These are phyloP conservation scores for Pleurotus salmoneostramineus DNA, from an alignment of 768 basidiomycete species.

Conservation along the genomic window DNA sequence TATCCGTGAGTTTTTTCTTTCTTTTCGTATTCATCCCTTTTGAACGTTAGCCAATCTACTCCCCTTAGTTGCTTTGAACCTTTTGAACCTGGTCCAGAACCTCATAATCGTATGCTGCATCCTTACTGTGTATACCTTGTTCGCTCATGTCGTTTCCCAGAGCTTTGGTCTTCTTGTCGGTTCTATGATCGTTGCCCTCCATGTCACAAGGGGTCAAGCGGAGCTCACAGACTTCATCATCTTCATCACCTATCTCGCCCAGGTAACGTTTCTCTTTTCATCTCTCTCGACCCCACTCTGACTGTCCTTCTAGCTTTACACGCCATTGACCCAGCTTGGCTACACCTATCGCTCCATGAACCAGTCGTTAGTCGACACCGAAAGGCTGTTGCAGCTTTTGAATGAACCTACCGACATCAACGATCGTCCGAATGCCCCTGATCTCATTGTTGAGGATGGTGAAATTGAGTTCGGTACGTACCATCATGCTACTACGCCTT, in stretches of 20 bases:
- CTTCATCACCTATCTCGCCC: constrained; percentile 79
- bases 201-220: constrained; percentile 53
- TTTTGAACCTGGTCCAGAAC: constrained; percentile 77
- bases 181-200: constrained; percentile 70
- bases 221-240: constrained; percentile 65
- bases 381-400: constrained; percentile 77
- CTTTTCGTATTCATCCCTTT: not conserved
- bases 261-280: constrained; percentile 36
- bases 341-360: constrained; percentile 76
- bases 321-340: constrained; percentile 73
- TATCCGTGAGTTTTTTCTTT: constrained; percentile 66
- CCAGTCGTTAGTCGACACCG: constrained; percentile 76
- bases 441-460: constrained; percentile 68
- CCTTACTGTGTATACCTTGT: not conserved
- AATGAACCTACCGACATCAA: constrained; percentile 82
- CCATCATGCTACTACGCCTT: not conserved
- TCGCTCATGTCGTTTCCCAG: constrained; percentile 26
- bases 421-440: constrained; percentile 71
- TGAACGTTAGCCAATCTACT: constrained; percentile 1
- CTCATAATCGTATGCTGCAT: constrained; percentile 62
- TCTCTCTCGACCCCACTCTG: not conserved
- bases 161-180: constrained; percentile 80
- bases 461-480: constrained; percentile 83
- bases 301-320: constrained; percentile 47
- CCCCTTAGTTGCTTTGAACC: constrained; percentile 56